Evolutionary conservation across 352 stramenopile species (phyloP), one percentile per base, ranked within the genome.

Genomic region (Thalassiosira exigua): DNA sequence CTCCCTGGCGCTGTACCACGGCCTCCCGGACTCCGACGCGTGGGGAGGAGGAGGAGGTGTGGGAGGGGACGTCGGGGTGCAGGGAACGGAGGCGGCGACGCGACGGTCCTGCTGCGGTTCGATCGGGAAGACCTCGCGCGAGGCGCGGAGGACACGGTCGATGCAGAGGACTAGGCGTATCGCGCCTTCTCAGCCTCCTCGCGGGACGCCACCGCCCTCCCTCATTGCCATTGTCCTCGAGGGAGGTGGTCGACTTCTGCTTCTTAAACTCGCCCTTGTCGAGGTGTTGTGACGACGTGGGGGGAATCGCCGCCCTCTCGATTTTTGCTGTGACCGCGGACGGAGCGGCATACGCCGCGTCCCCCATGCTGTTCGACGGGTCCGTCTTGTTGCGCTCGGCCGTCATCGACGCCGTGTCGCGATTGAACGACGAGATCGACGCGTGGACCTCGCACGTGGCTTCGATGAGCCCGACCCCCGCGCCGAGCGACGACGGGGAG

Each of bases 301-400:
- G 14, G 36, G 29, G 11, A 29, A 73, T 92, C 41, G 75, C 81
- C 2, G 57, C 69, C 19, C 54, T 83, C 26, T 90, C 85, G 3
- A 69, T 91, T 4, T 57, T 87, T 0, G 69, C 92, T 1, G 39
- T 93, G 3, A 86, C 81, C 50, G 64, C 39, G 22, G 79, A 81
- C 26, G 85, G 88, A 29, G 75, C 85, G 42, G 71, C 92, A 5
- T 75, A 85, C 17, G 71, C 60, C 41, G 88, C 85, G 1, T 85
- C 73, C 42, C 88, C 88, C 0, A 72, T 92, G 56, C 24, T 92
- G 2, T 93, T 93, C 68, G 71, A 87, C 56, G 88, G 85, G 11
- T 83, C 69, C 0, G 58, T 87, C 36, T 61, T 90, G 11, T 69
- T 78, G 17, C 74, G 71, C 4, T 51, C 54, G 4, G 44, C 60